Percentiles rank a stretch among this genome's conserved stretches.
phyloP scores from a whole-genome alignment of 2,329 filamentous ascomycete genomes.

The Setomelanomma holmii region DNA sequence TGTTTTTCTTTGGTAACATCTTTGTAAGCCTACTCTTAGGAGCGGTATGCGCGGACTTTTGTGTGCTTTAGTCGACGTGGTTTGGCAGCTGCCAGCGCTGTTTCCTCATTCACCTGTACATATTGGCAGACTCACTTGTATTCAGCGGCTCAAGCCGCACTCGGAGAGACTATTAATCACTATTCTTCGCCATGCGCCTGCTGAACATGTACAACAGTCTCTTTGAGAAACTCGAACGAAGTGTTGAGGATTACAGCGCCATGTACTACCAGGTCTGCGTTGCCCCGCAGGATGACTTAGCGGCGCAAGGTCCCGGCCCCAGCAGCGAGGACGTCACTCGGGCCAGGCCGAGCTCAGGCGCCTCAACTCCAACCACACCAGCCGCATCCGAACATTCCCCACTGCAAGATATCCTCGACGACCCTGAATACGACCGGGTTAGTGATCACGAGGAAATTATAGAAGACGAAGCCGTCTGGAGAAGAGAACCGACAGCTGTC shows the following conservation, averaged over 20 bases:
- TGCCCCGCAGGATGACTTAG: neutral
- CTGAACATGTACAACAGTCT: no score
- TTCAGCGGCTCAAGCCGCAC: conserved; percentile 7
- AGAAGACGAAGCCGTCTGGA: conserved; percentile 6
- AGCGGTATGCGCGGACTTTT: no score
- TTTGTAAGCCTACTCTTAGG: no score
- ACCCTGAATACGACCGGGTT: conserved; percentile 21
- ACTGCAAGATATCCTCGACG: conserved; percentile 16
- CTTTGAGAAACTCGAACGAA: neutral
- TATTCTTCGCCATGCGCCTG: neutral
- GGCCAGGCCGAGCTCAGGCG: conserved; percentile 8
- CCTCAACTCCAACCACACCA: conserved; percentile 5
- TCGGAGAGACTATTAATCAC: conserved; percentile 11
- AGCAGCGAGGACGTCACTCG: conserved; percentile 17
- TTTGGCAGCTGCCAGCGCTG: conserved; percentile 10
- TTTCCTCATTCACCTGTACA: conserved; percentile 24
- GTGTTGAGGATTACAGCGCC: conserved; percentile 5
- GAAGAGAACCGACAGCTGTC: conserved; percentile 10
- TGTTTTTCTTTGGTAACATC: no score
- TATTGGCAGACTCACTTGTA: conserved; percentile 14
- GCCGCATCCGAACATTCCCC: conserved; percentile 3
- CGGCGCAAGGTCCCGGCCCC: conserved; percentile 9
- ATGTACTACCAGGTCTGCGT: conserved; percentile 12
- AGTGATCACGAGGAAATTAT: conserved; percentile 17
- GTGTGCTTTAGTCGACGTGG: neutral